Percentiles rank a stretch among this genome's conserved stretches.
These are phyloP conservation scores for Synchytrium microbalum DNA, from an alignment of 371 early-diverging fungal species.

Conservation along the genomic window DNA sequence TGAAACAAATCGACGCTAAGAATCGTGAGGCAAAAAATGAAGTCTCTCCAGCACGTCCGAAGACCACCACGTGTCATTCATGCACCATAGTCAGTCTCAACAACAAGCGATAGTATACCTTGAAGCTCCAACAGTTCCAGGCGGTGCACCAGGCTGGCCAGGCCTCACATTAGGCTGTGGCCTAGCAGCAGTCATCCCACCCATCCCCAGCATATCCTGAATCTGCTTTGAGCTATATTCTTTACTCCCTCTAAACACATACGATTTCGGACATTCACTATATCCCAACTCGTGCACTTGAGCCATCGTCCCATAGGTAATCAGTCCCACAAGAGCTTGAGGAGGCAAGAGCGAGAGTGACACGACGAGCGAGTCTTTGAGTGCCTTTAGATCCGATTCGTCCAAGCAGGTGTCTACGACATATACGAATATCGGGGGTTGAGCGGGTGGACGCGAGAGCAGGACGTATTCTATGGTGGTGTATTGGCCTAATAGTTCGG, in stretches of 20 bases:
- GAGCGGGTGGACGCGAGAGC: constrained; percentile 60
- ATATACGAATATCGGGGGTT: constrained; percentile 94
- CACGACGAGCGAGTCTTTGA: constrained; percentile 89
- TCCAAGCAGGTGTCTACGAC: constrained; percentile 97
- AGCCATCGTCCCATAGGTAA: constrained; percentile 98
- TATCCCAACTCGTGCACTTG: constrained; percentile 94
- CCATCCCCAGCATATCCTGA: constrained; percentile 88
- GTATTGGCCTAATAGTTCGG: constrained; percentile 91
- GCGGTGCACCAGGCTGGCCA: constrained; percentile 45
- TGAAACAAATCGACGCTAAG: constrained; percentile 3
- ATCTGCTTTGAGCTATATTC: constrained; percentile 92
- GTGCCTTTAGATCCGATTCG: constrained; percentile 91
- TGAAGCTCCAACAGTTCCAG: constrained; percentile 44
- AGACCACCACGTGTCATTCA: not conserved
- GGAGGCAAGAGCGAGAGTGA: constrained; percentile 87
- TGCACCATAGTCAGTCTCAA: not conserved
- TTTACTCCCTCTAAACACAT: constrained; percentile 96
- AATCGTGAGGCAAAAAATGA: no score
- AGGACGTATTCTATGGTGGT: constrained; percentile 96
- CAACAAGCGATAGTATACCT: not conserved
- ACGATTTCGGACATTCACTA: constrained; percentile 91
- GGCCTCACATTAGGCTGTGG: constrained; percentile 51
- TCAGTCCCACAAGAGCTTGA: constrained; percentile 91
- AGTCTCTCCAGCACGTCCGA: not conserved
- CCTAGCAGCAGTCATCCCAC: constrained; percentile 28